These are phyloP conservation scores for Talaromyces sp. DNA, from an alignment of 2,329 filamentous ascomycete genomes.

Conservation along the genomic window DNA sequence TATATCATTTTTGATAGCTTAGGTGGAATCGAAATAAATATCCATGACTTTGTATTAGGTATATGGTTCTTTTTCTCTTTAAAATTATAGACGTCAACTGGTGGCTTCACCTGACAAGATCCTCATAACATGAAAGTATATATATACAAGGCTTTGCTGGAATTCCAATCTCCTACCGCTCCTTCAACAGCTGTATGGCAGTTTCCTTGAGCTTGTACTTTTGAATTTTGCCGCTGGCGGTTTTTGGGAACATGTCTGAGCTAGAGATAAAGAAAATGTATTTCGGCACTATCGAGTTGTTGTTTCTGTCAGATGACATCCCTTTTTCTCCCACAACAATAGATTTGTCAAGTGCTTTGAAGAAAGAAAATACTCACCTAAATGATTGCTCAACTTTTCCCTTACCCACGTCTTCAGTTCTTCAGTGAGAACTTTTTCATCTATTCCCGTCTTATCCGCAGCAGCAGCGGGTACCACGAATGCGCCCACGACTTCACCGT, in stretches of 20 bases:
- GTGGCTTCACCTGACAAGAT: background rate
- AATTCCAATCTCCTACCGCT: conserved; percentile 12
- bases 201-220: conserved; percentile 78
- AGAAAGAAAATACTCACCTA: conserved; percentile 41
- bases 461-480: conserved; percentile 61
- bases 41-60: background rate
- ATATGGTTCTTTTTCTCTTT: background rate
- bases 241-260: conserved; percentile 75
- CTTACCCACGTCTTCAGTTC: conserved; percentile 68
- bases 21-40: background rate
- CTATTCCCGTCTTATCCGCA: conserved; percentile 29
- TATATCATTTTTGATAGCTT: background rate
- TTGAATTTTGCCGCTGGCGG: conserved; percentile 92
- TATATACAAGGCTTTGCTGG: background rate
- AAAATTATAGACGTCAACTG: background rate
- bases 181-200: conserved; percentile 48
- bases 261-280: conserved; percentile 72
- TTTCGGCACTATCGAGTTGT: conserved; percentile 59
- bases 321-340: background rate
- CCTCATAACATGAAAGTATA: background rate
- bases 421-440: conserved; percentile 45
- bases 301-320: background rate
- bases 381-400: conserved; percentile 64
- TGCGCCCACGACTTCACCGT: conserved; percentile 81
- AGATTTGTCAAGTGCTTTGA: background rate